Percentiles rank a stretch among this genome's conserved stretches.
These are phyloP conservation scores for Coniferiporia weirii DNA, from an alignment of 1,284 basidiomycete genomes.

Conservation along the genomic window DNA sequence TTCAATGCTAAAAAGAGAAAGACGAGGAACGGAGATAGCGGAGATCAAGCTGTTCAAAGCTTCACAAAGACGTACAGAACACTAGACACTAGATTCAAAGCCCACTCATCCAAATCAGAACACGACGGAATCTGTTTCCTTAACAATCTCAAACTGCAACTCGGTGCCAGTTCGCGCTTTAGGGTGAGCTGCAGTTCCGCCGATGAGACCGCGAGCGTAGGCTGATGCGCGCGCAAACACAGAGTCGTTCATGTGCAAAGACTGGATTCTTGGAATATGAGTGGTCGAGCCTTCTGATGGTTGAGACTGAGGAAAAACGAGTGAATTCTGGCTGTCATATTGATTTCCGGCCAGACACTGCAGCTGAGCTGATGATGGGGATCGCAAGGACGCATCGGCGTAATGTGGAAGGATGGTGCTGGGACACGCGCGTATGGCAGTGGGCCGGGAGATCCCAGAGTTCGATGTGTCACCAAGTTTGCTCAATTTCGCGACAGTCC, in stretches of 20 bases:
- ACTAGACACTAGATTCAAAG: background rate
- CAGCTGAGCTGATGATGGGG: background rate
- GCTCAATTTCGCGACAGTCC: background rate
- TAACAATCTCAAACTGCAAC: conserved; percentile 7
- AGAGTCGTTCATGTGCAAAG: background rate
- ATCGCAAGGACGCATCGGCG: too few relatives aligned
- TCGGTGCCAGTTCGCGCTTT: background rate
- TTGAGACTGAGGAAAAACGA: background rate
- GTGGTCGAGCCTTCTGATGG: background rate
- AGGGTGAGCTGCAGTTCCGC: background rate
- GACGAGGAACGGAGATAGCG: too few relatives aligned
- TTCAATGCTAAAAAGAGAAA: too few relatives aligned
- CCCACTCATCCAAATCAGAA: background rate
- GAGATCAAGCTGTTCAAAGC: too few relatives aligned
- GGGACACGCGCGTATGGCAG: too few relatives aligned
- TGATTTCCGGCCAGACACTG: background rate
- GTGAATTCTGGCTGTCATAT: background rate
- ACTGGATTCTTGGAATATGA: background rate
- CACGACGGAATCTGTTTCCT: background rate
- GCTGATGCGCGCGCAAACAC: conserved; percentile 5
- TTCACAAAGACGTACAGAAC: too few relatives aligned
- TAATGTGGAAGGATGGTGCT: too few relatives aligned
- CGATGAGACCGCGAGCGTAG: conserved; percentile 1
- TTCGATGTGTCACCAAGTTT: background rate
- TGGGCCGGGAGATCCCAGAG: background rate